Evolutionary conservation across 2,329 filamentous ascomycete genomes (phyloP), one percentile per base, ranked within the genome.

Genomic region (Massarina eburnea): DNA sequence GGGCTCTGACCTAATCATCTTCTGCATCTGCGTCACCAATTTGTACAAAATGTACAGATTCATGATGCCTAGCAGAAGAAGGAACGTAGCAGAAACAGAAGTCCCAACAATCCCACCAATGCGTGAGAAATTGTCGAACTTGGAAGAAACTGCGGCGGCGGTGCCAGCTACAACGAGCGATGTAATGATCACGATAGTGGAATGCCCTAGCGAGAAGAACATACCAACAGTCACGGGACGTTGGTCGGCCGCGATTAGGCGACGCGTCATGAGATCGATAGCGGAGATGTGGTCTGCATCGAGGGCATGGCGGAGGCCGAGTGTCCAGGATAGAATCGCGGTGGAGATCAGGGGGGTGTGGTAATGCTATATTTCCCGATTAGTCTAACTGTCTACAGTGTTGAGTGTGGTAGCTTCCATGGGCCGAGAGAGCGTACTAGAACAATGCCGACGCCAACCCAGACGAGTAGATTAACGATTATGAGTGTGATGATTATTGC

Each of bases 241-340:
- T 64, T 94, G 89, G 15, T 90, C 91, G 0, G 88, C 82, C 0
- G 91, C 91, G 29, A 97, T 83, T 19, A 97, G 81, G 6, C 92
- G 84, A 3, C 94, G 81, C 1, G 94, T 97, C 85, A 95, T 95
- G 29, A 97, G 80, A 71, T 97, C 92, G 61, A 97, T 99, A 52
- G 91, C 92, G 32, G 82, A 84, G 54, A 89, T 89, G 65, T 97
- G 94, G 71, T 97, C 92, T n/a, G 92, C 94, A 64, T 97, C 94
- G 35, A 97, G 82, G n/a, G 92, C 92, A 76, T 97, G 92, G 33
- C 92, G 86, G 10, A 97, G 80, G 2, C 92, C 92, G 9, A 97
- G 80, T 0, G 89, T 89, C 70, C 95, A 97, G 20, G 91, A 85
- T 1, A 97, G 80, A 2, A 91, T 84, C 1, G 91, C 89, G 2